A percentile compares a stretch with the other conserved stretches of the same genome.
Evolutionary conservation across 257 asterid species (phyloP).

Genomic region (Cordia subcordata): DNA sequence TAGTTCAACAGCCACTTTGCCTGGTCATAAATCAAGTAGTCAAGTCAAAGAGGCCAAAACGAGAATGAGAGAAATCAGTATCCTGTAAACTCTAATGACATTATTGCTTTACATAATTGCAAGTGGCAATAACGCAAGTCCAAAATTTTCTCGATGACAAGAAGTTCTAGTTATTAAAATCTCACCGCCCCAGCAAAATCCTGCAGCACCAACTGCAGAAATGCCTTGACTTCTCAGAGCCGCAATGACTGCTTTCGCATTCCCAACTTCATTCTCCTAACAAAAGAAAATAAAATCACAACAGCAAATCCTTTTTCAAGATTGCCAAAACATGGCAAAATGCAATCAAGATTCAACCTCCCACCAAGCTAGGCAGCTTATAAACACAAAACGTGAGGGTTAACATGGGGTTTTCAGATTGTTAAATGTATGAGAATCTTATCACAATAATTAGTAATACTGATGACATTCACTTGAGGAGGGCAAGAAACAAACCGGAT

Average conservation of each 20-base stretch:
- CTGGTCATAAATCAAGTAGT: constrained; percentile 22
- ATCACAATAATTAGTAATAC: too few relatives aligned
- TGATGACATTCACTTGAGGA: neutral
- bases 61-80: neutral
- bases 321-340: neutral
- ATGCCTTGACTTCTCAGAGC: constrained; percentile 25
- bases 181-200: constrained; percentile 43
- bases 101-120: neutral
- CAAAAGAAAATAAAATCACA: neutral
- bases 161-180: neutral
- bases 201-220: constrained; percentile 36
- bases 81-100: too few relatives aligned
- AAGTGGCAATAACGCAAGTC: neutral
- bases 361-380: too few relatives aligned
- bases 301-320: too few relatives aligned
- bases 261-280: constrained; percentile 30
- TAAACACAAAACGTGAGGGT: neutral
- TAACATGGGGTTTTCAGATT: neutral
- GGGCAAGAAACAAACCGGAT: constrained; percentile 32
- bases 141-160: neutral
- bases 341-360: neutral
- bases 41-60: neutral
- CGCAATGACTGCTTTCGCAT: constrained; percentile 24
- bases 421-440: neutral
- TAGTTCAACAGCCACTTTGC: constrained; percentile 46